Percentiles rank a stretch among this genome's conserved stretches.
phyloP scores from a whole-genome alignment of 2,329 filamentous ascomycete genomes.

The Botrytis byssoidea region DNA sequence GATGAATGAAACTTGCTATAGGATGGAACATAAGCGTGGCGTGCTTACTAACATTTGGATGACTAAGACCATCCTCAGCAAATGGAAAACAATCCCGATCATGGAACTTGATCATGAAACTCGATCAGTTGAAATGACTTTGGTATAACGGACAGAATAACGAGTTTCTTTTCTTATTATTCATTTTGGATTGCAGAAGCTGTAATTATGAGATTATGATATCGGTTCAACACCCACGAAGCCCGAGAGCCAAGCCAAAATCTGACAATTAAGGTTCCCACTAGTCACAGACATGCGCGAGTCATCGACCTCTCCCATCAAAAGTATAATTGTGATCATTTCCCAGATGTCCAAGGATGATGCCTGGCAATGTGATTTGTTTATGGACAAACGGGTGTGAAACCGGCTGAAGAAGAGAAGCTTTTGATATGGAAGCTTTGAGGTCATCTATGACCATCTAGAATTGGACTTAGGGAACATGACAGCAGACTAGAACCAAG shows the following conservation, averaged over 20 bases:
- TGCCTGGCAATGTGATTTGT: neutral
- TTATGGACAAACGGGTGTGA: neutral
- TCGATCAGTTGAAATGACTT: neutral
- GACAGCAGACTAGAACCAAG: neutral
- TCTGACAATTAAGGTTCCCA: neutral
- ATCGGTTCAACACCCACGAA: conserved; percentile 25
- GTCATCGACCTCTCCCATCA: neutral
- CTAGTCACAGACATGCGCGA: neutral
- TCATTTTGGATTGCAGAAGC: conserved; percentile 20
- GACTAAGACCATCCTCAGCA: neutral
- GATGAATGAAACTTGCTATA: neutral
- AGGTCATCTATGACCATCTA: neutral
- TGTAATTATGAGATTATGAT: conserved; percentile 25
- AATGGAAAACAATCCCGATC: neutral
- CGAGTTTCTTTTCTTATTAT: conserved; percentile 4
- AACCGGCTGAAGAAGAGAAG: neutral
- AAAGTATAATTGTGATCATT: neutral
- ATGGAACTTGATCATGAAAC: neutral
- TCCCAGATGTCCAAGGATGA: neutral
- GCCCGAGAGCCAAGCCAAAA: conserved; percentile 8
- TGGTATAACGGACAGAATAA: neutral
- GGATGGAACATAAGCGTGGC: neutral
- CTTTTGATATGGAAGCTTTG: neutral
- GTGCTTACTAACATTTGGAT: neutral
- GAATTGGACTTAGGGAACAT: neutral